These are phyloP conservation scores for Spencermartinsiella ligniputridi DNA, from an alignment of 1,139 yeast species.

Conservation along the genomic window DNA sequence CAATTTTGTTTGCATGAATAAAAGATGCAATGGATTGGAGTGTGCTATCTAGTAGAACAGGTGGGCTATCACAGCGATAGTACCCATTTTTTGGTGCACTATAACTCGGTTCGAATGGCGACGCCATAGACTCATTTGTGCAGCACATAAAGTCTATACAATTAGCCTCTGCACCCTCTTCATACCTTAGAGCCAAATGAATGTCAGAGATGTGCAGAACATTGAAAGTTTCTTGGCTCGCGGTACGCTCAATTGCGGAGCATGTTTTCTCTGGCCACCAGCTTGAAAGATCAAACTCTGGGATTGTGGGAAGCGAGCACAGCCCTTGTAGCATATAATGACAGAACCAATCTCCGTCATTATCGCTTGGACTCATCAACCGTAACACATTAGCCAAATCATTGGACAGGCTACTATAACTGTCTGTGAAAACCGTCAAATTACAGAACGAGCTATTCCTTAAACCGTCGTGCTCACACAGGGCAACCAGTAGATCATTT, in stretches of 20 bases:
- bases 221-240: constrained; percentile 44
- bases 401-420: constrained; percentile 17
- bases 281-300: constrained; percentile 37
- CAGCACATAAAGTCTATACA: constrained; percentile 54
- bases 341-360: constrained; percentile 54
- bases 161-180: constrained; percentile 56
- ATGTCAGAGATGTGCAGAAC: constrained; percentile 66
- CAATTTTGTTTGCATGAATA: constrained; percentile 8
- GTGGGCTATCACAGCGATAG: constrained; percentile 61
- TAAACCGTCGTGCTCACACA: constrained; percentile 12
- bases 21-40: constrained; percentile 39
- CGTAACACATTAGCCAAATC: constrained; percentile 47
- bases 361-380: constrained; percentile 41
- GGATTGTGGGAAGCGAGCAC: constrained; percentile 44
- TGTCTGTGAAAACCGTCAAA: constrained; percentile 2
- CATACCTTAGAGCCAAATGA: constrained; percentile 56
- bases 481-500: not conserved
- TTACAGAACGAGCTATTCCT: constrained; percentile 4
- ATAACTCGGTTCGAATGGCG: constrained; percentile 26
- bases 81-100: constrained; percentile 62
- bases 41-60: constrained; percentile 49
- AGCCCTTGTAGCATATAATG: constrained; percentile 42
- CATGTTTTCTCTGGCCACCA: constrained; percentile 47
- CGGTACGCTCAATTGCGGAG: constrained; percentile 36
- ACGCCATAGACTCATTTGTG: constrained; percentile 15